Evolutionary conservation across 2,329 filamentous ascomycete genomes (phyloP), one percentile per base, ranked within the genome.

Genomic region (Cercospora zeae-maydis): DNA sequence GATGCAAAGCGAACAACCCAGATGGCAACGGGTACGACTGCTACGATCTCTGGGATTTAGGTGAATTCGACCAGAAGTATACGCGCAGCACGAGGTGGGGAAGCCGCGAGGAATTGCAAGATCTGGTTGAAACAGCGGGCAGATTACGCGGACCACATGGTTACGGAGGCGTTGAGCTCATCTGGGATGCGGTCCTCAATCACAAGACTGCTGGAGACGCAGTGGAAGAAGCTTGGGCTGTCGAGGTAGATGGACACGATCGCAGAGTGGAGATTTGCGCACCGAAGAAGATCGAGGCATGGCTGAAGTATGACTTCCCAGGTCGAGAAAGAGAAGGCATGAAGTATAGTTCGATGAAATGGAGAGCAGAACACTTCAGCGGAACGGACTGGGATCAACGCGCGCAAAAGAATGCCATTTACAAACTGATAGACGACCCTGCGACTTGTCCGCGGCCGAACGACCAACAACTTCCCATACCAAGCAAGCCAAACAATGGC

Each of bases 21-120:
- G 75, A 81, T 30, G 84, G 86, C 19, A 90, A 89, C 69, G 88
- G 88, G 4, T 88, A 89, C 67, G 86, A 88, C 72, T 80, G 86
- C 65, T 82, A 81, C 70, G 79, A 82, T 60, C 75, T 80, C 39
- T 91, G 90, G 71, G 88, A 91, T 71, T 75, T 91, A 13, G 88
- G 88, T 33, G 88, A 91, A 71, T 91, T 91, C 68, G 84, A 90
- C 45, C 87, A 90, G 71, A 91, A 91, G 72, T 86, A 86, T 16
- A 73, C 78, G 0, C 76, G 76, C 4, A 77, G 78, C 2, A 91
- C 88, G 0, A 91, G 90, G 79, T 92, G 88, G 88, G 88, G 88
- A 1, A 78, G 79, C 1, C 86, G 85, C 69, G 81, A 84, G 49
- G 86, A 90, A 60, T 76, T 91, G 14, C 67, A 83, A 2, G 77